Evolutionary conservation across 192 early-diverging fungal species (phyloP), one percentile per base, ranked within the genome.

Genomic region (Backusella mclennaniae): DNA sequence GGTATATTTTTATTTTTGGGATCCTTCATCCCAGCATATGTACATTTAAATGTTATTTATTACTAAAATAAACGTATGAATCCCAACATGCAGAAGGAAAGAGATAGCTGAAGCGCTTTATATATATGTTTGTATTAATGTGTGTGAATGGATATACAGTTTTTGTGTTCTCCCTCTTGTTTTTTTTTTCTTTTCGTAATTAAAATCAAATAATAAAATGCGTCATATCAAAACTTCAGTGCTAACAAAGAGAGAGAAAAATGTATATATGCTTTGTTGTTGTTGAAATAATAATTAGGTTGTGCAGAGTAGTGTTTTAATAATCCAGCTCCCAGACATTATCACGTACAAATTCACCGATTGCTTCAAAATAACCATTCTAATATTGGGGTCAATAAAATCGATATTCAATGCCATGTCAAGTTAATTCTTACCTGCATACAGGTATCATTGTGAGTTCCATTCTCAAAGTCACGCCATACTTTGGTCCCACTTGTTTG

Each of bases 381-480:
- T 99, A 92, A 23, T 67, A 19, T 56, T n/a, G 36, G 7, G 0
- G 11, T 52, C 17, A 66, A 66, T 12, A 53, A 49, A 12, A 66
- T 5, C 2, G 3, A 36, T 35, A 35, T 5, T 38, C 36, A 15
- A 59, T 29, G 0, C 39, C 53, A 49, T 21, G 9, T 33, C 33
- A 33, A 33, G 15, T 42, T 44, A 5, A 23, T 44, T 66, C 67
- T 71, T 75, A 82, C 80, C 76, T 82, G 76, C 68, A 95, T 75
- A 69, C 92, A 93, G 6, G 96, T 97, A 69, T 98, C 96, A 79
- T 97, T 97, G 83, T 99, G 97, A 63, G 90, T 93, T 38, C 97
- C 97, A 36, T 91, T 81, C 26, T 84, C 80, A 84, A 98, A 97
- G 80, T 90, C 89, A 63, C 88, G 86, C 91, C 91, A 88, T 17